Evolutionary conservation across 164 flowering plant genomes (phyloP).

Genomic region (Kingdonia uniflora): DNA sequence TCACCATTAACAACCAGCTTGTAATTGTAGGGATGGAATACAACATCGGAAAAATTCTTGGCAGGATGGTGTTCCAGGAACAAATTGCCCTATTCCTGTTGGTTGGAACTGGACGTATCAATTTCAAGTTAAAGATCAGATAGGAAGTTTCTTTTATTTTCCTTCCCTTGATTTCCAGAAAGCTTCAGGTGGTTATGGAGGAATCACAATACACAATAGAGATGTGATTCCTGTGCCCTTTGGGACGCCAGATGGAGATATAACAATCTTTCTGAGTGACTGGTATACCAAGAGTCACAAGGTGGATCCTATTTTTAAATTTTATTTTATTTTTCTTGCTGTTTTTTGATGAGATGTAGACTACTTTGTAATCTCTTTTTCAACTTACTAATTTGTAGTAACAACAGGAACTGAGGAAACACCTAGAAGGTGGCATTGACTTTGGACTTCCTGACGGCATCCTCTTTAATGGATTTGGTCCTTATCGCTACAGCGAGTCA

Average conservation of each 20-base stretch:
- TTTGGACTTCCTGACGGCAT: slow-evolving; percentile 85
- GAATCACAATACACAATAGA: slow-evolving; percentile 70
- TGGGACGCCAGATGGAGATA: slow-evolving; percentile 79
- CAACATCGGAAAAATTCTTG: slow-evolving; percentile 88
- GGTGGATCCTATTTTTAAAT: slow-evolving; percentile 25
- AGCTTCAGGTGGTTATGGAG: slow-evolving; percentile 96
- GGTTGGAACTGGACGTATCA: slow-evolving; percentile 96
- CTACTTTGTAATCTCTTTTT: neutral
- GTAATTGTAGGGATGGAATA: slow-evolving; percentile 64
- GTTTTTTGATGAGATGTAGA: slow-evolving; percentile 1
- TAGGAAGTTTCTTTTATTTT: slow-evolving; percentile 92
- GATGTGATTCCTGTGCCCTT: slow-evolving; percentile 82
- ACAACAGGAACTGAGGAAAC: slow-evolving; percentile 57
- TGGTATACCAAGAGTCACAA: slow-evolving; percentile 78
- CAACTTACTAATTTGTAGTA: slow-evolving; percentile 10
- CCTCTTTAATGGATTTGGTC: slow-evolving; percentile 73
- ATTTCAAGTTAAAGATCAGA: slow-evolving; percentile 95
- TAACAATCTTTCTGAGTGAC: slow-evolving; percentile 68
- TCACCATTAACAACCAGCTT: neutral
- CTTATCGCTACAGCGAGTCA: slow-evolving; percentile 46
- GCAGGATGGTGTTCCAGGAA: slow-evolving; percentile 96
- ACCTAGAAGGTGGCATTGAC: slow-evolving; percentile 47
- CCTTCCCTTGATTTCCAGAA: slow-evolving; percentile 72
- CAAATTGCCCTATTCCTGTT: slow-evolving; percentile 89
- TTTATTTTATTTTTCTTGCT: too few relatives aligned